Percentiles rank a stretch among this genome's conserved stretches.
These are phyloP conservation scores for Russula sp. DNA, from an alignment of 768 basidiomycete species.

Conservation along the genomic window DNA sequence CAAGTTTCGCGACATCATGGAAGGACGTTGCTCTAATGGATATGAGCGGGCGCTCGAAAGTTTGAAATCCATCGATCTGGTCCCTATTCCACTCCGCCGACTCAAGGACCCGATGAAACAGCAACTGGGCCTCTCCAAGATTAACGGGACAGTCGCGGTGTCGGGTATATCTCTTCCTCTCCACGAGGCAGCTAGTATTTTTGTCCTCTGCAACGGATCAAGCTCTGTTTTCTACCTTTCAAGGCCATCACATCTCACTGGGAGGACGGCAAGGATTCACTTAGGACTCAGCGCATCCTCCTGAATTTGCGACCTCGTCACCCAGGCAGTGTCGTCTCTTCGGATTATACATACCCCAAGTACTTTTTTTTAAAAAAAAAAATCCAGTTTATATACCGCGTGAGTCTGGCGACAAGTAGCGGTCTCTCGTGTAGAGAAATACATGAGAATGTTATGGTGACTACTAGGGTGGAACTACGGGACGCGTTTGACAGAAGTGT, in stretches of 20 bases:
- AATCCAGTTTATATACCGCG: not conserved
- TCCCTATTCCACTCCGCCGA: not conserved
- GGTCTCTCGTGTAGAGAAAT: too few relatives aligned
- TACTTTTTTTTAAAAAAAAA: too few relatives aligned
- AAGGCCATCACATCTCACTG: not conserved
- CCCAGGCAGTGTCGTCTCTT: not conserved
- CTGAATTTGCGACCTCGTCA: slow-evolving; percentile 30
- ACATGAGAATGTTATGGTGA: too few relatives aligned
- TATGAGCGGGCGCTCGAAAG: not conserved
- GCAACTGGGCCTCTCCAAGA: not conserved
- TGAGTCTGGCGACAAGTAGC: not conserved
- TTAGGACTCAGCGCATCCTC: slow-evolving; percentile 18
- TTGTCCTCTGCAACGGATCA: not conserved
- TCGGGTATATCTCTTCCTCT: not conserved
- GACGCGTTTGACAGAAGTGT: too few relatives aligned
- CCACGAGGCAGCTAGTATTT: not conserved
- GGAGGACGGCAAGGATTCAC: not conserved
- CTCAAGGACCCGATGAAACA: not conserved
- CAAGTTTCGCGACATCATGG: not conserved
- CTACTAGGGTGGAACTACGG: too few relatives aligned
- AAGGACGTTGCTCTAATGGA: not conserved
- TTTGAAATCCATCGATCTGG: not conserved
- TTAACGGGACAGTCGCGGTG: not conserved
- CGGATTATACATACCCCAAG: too few relatives aligned
- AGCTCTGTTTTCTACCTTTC: not conserved